Evolutionary conservation across 1,139 yeast species (phyloP).

Genomic region (Pichia sp.): DNA sequence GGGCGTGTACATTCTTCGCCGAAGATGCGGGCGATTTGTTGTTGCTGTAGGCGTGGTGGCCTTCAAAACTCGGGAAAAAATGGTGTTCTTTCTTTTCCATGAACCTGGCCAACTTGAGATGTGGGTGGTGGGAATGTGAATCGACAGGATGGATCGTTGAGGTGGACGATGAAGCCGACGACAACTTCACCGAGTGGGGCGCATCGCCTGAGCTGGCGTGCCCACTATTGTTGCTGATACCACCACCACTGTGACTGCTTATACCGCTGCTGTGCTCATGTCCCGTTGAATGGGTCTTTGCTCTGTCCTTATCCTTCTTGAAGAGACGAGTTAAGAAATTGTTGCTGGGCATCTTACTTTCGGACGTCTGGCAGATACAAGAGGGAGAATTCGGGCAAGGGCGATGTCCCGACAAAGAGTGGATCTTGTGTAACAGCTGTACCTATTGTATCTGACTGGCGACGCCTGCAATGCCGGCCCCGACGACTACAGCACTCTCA

Average conservation of each 20-base stretch:
- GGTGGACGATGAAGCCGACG: conserved; percentile 8
- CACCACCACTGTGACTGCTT: background rate
- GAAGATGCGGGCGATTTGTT: background rate
- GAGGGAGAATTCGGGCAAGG: background rate
- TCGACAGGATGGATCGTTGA: conserved; percentile 15
- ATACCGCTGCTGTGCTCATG: background rate
- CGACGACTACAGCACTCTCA: too few relatives aligned
- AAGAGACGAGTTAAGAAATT: conserved; percentile 8
- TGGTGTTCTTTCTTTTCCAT: conserved; percentile 18
- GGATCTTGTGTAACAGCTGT: too few relatives aligned
- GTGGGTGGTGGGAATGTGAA: conserved; percentile 16
- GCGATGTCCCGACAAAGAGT: background rate
- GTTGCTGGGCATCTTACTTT: conserved; percentile 4
- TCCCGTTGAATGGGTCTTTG: conserved; percentile 4
- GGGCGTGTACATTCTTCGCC: background rate
- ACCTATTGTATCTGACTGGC: too few relatives aligned
- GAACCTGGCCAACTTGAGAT: conserved; percentile 18
- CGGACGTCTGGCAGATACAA: background rate
- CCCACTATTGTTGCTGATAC: background rate
- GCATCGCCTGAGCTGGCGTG: background rate
- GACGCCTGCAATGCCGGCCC: too few relatives aligned
- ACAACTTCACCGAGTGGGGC: conserved; percentile 6
- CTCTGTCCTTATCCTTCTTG: conserved; percentile 7
- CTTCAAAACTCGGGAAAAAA: background rate
- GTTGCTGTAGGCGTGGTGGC: background rate